Evolutionary conservation across 169 alveolate genomes (phyloP), one percentile per base, ranked within the genome.

Genomic region (Cryptosporidium parvum): DNA sequence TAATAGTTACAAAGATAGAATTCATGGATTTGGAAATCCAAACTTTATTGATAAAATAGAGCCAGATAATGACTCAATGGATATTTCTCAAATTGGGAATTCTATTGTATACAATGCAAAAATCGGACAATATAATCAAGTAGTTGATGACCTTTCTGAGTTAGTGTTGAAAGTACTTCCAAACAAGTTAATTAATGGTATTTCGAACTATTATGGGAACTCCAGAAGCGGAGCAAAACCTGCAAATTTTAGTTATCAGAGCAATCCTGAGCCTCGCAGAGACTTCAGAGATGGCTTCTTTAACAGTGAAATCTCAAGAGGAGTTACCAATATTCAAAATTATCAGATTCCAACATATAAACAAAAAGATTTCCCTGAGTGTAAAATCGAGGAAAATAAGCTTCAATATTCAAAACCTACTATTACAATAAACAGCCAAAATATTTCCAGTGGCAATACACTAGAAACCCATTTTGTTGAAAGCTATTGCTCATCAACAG

Each of bases 21-120:
- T 80, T n/a, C 80, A 80, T 26, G 89, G 89, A 39, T 80, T 80
- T 67, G 89, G 89, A n/a, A 80, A 59, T 21, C 89, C 73, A 23
- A 42, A 59, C 80, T 80, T 80, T 44, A 14, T 10, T 70, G 59
- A 42, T 45, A 70, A 29, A 48, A 80, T 80, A 23, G 86, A 73
- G 9, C 42, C 33, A 1, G 44, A 16, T 31, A 59, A 29, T 53
- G 33, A 58, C 65, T 29, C 26, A 4, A 37, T 35, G n/a, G 23
- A 80, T 33, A 80, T 80, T 61, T 80, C 89, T 65, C 72, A 67
- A 6, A 80, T 80, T n/a, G 89, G 89, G 35, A 80, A 23, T 48
- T 80, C 89, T 26, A 80, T 80, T 44, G 56, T 80, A 26, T 59
- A 42, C 45, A 80, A 80, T 62, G 75, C 89, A 44, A 59, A 65